Base-by-base conservation (phyloP, 164 flowering plant genomes). In the Dillenia turbinata region DNA sequence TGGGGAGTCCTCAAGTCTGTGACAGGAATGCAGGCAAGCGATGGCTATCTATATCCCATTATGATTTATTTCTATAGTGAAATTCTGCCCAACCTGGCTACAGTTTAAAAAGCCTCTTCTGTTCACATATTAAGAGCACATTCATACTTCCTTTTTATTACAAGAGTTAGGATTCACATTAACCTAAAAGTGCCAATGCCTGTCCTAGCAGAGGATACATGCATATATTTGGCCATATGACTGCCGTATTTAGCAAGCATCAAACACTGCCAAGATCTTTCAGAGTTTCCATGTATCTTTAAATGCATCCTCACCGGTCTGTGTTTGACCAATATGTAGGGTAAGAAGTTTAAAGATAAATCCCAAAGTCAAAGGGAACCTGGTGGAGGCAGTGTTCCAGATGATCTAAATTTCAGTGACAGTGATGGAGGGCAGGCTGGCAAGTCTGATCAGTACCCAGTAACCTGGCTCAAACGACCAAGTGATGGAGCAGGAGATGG, bases 1-100 rank as follows among this genome's bases (percentile, higher is more conserved):
- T 95, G 99, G 99, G 93, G 99, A 40, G 97, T 92, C 56, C 75
- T 95, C 33, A 95, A 95, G 81, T 95, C 99, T 65, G 97, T 95
- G 46, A 95, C 99, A 6, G 99, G 99, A 65, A 95, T 95, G 99
- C 99, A 95, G 97, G 99, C 79, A 79, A 62, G 43, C 51, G 11
- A 56, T 58, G 22, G 24, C 22, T 49, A 26, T 22, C 9, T 44
- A 12, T 50, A 12, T 33, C n/a, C 12, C 47, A 17, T 44, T 50
- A 13, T n/a, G 11, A 10, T 55, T 48, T 51, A 12, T 33, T 33
- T 33, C 40, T 33, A 6, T 33, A 33, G 40, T 33, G 40, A 33
- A 33, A 33, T 33, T 33, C 40, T 6, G 40, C 40, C 40, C 22
- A 19, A 19, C 22, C 22, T 1, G 22, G 22, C 22, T 33, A 6